Percentiles rank a stretch among this genome's conserved stretches.
These are phyloP conservation scores for Sarocladium strictum DNA, from an alignment of 2,329 filamentous ascomycete genomes.

Conservation along the genomic window DNA sequence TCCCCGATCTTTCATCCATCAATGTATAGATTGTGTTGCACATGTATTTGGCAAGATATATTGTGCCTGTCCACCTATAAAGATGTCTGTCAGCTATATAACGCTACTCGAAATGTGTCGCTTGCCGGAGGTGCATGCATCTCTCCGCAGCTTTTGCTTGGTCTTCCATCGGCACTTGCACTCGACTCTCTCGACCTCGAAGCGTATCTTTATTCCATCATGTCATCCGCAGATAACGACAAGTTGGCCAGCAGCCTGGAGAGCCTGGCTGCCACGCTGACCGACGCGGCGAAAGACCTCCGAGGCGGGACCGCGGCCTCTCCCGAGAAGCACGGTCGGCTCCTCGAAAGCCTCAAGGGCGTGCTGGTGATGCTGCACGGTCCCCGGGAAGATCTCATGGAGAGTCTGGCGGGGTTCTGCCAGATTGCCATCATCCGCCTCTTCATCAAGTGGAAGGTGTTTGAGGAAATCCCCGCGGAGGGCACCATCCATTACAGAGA, in stretches of 20 bases:
- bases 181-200: not conserved
- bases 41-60: not conserved
- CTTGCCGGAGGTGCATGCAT: not conserved
- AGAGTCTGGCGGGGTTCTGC: not conserved
- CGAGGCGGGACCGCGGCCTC: not conserved
- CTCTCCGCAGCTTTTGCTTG: not conserved
- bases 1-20: too few species aligned
- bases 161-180: not conserved
- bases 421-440: conserved; percentile 16
- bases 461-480: conserved; percentile 23
- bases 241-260: not conserved
- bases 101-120: not conserved
- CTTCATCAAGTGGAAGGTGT: conserved; percentile 26
- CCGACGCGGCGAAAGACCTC: not conserved
- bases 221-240: not conserved
- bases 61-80: not conserved
- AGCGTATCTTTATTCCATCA: not conserved
- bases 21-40: too few species aligned
- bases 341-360: not conserved
- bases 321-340: not conserved
- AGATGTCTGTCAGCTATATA: not conserved
- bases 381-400: not conserved
- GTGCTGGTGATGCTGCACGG: not conserved
- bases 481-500: conserved; percentile 21
- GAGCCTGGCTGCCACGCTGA: not conserved